Evolutionary conservation across 2,329 filamentous ascomycete species (phyloP).

Genomic region (Raffaelea deltoideospora): DNA sequence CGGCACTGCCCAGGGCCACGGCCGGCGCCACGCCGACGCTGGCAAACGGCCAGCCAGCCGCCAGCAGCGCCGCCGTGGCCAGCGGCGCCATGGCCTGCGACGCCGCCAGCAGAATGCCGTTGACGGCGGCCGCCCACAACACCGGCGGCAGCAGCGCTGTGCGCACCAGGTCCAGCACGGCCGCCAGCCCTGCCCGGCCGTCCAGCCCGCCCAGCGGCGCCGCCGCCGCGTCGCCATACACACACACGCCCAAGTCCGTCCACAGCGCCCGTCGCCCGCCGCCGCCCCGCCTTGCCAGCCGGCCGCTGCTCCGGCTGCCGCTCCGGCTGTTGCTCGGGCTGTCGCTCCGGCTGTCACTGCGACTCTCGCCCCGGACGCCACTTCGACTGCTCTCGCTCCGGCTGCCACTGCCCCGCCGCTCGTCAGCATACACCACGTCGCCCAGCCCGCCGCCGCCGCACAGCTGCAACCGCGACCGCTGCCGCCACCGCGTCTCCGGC

Average conservation of each 20-base stretch:
- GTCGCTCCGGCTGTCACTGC: neutral
- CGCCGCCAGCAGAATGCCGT: constrained; percentile 14
- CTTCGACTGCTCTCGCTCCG: neutral
- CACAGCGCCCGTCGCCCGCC: constrained; percentile 14
- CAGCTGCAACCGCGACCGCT: constrained; percentile 15
- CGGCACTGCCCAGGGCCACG: constrained; percentile 3
- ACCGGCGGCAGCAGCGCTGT: constrained; percentile 19
- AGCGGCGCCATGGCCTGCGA: constrained; percentile 15
- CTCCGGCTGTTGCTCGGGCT: no score
- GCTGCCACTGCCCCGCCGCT: neutral
- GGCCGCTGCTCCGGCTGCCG: no score
- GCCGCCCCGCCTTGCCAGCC: no score
- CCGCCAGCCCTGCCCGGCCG: constrained; percentile 10
- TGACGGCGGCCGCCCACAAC: constrained; percentile 17
- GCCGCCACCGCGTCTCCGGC: constrained; percentile 19
- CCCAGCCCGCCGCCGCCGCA: neutral
- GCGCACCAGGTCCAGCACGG: constrained; percentile 15
- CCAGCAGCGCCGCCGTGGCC: constrained; percentile 12
- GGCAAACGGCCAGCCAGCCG: constrained; percentile 16
- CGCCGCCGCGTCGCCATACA: no score
- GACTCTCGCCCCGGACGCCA: neutral
- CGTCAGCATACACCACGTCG: neutral
- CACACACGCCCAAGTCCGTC: constrained; percentile 19
- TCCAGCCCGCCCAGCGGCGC: no score
- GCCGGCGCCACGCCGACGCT: constrained; percentile 12